Base-by-base conservation (phyloP, 2,329 filamentous ascomycete species). In the Claviceps sp. region DNA sequence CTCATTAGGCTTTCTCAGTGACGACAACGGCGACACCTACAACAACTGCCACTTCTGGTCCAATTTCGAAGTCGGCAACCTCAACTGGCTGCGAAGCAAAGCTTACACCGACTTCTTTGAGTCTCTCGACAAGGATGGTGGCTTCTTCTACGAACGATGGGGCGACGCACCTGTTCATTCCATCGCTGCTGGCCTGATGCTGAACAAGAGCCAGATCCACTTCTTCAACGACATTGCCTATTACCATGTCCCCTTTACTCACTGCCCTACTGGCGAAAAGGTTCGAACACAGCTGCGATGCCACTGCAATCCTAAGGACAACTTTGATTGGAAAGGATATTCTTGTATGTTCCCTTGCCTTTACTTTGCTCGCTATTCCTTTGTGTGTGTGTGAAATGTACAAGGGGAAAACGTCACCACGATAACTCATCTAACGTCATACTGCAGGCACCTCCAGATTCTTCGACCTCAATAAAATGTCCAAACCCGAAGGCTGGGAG, bases 31-130 rank as follows among this genome's bases (percentile, higher is more conserved):
- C 55, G 83, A 93, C 55, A 89, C 80, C 6, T 98, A 97, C 75
- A 98, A 97, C 74, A 82, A 90, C 67, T 98, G 93, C 73, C 93
- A 98, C 68, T 96, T 98, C 86, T 98, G 93, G 93, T 97, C 91
- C 64, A 98, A 98, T 75, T 98, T 98, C 60, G 93, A 98, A 69
- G 85, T 98, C 60, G 93, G 91, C 58, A 94, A 85, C 70, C 77
- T 98, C 41, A 80, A 94, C 63, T 98, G 93, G 89, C 80, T 98
- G 51, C 85, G 93, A 58, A 93, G 88, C 58, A 75, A 90, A 66
- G 78, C 86, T 22, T 98, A 98, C 71, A 72, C 84, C 45, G 91
- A 97, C 70, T 98, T 82, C 73, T 98, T 98, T 63, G 81, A 90
- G 49, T 78, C 82, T 5, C 81, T 98, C 34, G 93, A 98, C 69